These are phyloP conservation scores for Termitomyces eurrhizus DNA, from an alignment of 768 basidiomycete genomes.

Conservation along the genomic window DNA sequence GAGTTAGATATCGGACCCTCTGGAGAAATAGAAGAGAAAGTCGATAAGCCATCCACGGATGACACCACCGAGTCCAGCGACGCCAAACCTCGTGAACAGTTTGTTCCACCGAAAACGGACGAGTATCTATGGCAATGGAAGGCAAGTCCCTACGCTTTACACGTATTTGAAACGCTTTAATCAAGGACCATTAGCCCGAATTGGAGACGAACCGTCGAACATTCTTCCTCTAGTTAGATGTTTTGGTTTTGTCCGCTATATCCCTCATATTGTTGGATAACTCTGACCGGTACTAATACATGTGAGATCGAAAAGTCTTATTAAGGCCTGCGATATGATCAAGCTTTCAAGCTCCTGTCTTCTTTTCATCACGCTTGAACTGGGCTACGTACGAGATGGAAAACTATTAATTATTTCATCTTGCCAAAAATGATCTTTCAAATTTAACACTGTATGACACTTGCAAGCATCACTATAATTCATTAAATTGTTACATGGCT, in stretches of 20 bases:
- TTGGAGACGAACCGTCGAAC: slow-evolving; percentile 87
- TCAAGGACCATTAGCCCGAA: slow-evolving; percentile 60
- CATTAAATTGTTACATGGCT: neutral
- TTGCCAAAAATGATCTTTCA: neutral
- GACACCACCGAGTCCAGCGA: slow-evolving; percentile 17
- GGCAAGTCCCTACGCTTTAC: slow-evolving; percentile 39
- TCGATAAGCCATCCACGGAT: slow-evolving; percentile 16
- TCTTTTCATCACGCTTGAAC: neutral
- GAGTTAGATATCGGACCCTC: slow-evolving; percentile 44
- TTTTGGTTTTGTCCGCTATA: neutral
- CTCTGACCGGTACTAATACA: neutral
- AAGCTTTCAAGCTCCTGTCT: neutral
- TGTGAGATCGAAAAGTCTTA: neutral
- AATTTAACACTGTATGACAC: neutral
- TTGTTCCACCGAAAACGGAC: slow-evolving; percentile 62
- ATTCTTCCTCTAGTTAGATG: slow-evolving; percentile 68
- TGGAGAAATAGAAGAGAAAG: slow-evolving; percentile 26
- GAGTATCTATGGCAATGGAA: slow-evolving; percentile 91
- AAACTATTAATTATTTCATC: neutral
- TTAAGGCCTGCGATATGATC: neutral
- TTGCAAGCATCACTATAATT: no score
- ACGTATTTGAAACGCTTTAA: slow-evolving; percentile 3
- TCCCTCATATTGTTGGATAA: neutral
- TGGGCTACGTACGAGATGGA: neutral
- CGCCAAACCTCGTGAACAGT: slow-evolving; percentile 23